These are phyloP conservation scores for Aspergillus chevalieri DNA, from an alignment of 2,329 filamentous ascomycete genomes.

Conservation along the genomic window DNA sequence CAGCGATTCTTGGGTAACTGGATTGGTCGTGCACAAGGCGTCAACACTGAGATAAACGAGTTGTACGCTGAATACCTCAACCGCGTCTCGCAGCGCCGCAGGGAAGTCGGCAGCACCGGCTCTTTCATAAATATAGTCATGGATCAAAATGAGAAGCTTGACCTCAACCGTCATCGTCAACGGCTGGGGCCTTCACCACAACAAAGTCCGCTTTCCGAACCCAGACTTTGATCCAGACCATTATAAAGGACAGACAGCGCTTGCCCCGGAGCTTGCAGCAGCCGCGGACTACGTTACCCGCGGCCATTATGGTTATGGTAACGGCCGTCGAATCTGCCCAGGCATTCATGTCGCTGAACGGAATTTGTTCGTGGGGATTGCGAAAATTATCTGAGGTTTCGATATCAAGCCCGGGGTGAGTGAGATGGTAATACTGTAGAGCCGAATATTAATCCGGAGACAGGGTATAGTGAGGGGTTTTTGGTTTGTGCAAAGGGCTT, in stretches of 20 bases:
- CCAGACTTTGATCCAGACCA: conserved; percentile 32
- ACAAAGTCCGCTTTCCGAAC: conserved; percentile 35
- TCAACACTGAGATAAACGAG: conserved; percentile 36
- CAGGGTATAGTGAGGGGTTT: conserved; percentile 29
- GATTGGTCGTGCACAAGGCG: conserved; percentile 30
- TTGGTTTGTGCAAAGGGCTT: conserved; percentile 29
- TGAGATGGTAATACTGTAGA: conserved; percentile 14
- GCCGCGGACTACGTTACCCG: conserved; percentile 20
- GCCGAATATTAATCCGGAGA: conserved; percentile 14
- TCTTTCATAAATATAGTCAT: conserved; percentile 39
- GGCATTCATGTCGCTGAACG: conserved; percentile 48
- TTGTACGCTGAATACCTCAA: conserved; percentile 35
- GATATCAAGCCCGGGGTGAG: conserved; percentile 29
- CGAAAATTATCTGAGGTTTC: conserved; percentile 50
- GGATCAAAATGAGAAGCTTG: conserved; percentile 31
- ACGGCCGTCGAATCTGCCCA: conserved; percentile 43
- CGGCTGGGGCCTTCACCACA: conserved; percentile 42
- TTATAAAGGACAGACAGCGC: conserved; percentile 11
- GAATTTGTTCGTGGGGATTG: conserved; percentile 41
- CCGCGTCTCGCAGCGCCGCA: conserved; percentile 30
- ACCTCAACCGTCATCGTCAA: conserved; percentile 39
- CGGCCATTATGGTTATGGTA: conserved; percentile 45
- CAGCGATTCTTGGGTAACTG: conserved; percentile 38
- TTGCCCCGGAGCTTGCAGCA: conserved; percentile 29
- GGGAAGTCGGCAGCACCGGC: conserved; percentile 15